Conservation (phyloP, 768 basidiomycete species). For the Rhodotorula diobovata region DNA sequence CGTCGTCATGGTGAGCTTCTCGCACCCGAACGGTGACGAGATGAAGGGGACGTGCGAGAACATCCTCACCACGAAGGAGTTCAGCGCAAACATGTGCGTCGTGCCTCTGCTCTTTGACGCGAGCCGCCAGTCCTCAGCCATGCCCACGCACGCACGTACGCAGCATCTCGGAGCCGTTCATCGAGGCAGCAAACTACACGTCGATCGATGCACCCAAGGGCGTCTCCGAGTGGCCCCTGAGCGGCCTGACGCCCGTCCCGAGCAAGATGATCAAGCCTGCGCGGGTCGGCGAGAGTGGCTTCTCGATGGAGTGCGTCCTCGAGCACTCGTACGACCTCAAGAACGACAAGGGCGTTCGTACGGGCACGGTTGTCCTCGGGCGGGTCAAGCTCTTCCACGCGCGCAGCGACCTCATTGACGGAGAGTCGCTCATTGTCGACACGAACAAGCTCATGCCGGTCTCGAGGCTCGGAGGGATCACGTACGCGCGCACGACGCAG, state of each 20-base stretch:
- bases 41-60: conserved; percentile 60
- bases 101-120: no score
- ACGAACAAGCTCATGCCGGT: conserved; percentile 44
- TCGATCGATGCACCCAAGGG: conserved; percentile 47
- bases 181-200: conserved; percentile 50
- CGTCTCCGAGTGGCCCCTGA: conserved; percentile 47
- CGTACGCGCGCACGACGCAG: conserved; percentile 55
- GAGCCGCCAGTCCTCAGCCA: neutral
- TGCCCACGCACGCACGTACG: neutral
- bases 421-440: conserved; percentile 30
- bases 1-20: conserved; percentile 61
- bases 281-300: conserved; percentile 48
- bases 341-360: conserved; percentile 35
- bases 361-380: conserved; percentile 45
- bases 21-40: conserved; percentile 50
- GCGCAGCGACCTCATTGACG: conserved; percentile 38
- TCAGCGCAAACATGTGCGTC: conserved; percentile 59
- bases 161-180: conserved; percentile 59
- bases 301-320: conserved; percentile 49
- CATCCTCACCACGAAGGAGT: conserved; percentile 62
- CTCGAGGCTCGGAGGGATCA: conserved; percentile 56
- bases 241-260: conserved; percentile 38
- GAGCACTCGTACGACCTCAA: conserved; percentile 32
- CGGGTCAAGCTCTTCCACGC: conserved; percentile 47
- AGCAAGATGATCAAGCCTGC: conserved; percentile 46